Evolutionary conservation across 2,329 filamentous ascomycete species (phyloP).

Genomic region (Talaromyces sp.): DNA sequence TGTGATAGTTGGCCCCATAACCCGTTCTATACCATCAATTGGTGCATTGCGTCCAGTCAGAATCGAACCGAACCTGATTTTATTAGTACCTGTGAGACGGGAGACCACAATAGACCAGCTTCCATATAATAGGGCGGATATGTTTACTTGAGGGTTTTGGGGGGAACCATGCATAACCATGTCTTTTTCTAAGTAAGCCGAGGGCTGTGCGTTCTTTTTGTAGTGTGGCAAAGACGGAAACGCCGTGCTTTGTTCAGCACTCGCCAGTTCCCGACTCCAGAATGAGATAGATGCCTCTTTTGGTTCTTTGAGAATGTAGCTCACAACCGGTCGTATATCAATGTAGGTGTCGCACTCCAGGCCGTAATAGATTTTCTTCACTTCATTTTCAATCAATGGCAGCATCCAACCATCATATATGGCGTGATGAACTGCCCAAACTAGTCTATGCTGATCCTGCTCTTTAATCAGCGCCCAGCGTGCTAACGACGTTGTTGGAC

Average conservation of each 20-base stretch:
- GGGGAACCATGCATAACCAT: neutral
- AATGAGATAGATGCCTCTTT: neutral
- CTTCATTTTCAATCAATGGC: neutral
- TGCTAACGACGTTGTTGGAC: neutral
- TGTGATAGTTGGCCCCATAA: slow-evolving; percentile 5
- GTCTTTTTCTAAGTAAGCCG: neutral
- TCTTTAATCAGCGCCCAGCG: neutral
- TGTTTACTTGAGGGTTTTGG: neutral
- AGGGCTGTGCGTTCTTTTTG: neutral
- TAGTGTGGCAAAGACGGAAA: neutral
- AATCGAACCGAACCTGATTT: neutral
- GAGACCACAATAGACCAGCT: neutral
- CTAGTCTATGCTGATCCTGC: neutral
- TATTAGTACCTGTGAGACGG: neutral
- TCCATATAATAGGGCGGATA: neutral
- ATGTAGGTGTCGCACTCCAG: neutral
- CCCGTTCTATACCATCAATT: slow-evolving; percentile 1
- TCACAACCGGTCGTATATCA: neutral
- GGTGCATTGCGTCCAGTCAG: slow-evolving; percentile 7
- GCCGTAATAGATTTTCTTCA: neutral
- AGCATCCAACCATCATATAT: neutral
- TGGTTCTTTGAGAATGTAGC: neutral
- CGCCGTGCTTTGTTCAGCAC: neutral
- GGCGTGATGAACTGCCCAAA: neutral
- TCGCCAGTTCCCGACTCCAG: neutral